Conservation (phyloP, 1,284 basidiomycete genomes). For the Paramarasmius palmivorus region DNA sequence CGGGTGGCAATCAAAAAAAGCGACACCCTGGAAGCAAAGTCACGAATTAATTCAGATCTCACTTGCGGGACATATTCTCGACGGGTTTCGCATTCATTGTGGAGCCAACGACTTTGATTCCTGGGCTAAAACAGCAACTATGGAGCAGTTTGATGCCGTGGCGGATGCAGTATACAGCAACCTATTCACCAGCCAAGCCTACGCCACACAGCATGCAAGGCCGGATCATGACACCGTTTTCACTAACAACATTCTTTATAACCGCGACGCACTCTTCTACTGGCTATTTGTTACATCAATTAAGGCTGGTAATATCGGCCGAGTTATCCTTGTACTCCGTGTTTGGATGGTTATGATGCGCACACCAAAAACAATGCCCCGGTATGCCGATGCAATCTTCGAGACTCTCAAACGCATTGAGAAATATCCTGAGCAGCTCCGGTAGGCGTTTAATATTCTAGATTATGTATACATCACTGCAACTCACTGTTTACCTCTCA, state of each 20-base stretch:
- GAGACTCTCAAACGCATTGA: constrained; percentile 19
- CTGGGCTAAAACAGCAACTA: no score
- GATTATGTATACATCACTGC: no score
- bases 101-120: no score
- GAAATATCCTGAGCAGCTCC: not conserved
- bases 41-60: constrained; percentile 17
- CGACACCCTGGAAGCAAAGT: constrained; percentile 13
- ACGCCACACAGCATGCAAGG: constrained; percentile 3
- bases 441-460: not conserved
- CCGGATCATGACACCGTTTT: constrained; percentile 3
- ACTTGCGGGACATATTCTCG: constrained; percentile 14
- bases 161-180: constrained; percentile 9
- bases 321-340: constrained; percentile 22
- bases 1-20: constrained; percentile 11
- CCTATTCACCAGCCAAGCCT: constrained; percentile 12
- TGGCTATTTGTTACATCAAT: constrained; percentile 22
- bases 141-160: constrained; percentile 9
- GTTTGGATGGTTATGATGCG: constrained; percentile 29
- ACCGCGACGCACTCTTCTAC: constrained; percentile 25
- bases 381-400: constrained; percentile 30
- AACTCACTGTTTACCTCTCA: constrained; percentile 9
- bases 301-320: constrained; percentile 29
- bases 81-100: constrained; percentile 18
- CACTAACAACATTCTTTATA: constrained; percentile 21
- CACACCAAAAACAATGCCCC: no score